Evolutionary conservation across 2,329 filamentous ascomycete genomes (phyloP), one percentile per base, ranked within the genome.

Genomic region (Sordariomycetes sp.): DNA sequence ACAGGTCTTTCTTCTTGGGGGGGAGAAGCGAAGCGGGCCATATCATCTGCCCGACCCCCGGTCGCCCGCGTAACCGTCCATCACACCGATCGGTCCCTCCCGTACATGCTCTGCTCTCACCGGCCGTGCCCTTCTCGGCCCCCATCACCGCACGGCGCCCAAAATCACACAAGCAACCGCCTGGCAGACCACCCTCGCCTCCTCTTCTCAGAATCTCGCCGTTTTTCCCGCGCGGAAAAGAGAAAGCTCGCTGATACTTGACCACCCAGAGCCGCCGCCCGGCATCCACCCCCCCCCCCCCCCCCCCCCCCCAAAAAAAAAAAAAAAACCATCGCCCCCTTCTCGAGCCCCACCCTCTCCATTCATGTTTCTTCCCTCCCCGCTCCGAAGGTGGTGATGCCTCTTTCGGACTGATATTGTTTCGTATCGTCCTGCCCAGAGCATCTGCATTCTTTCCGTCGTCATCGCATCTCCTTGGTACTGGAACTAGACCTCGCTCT

Each of bases 201-300:
- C 39, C 34, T 22, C 39, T n/a, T n/a, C 28, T 8, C 28, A 32
- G 4, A 8, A 32, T 55, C 53, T 55, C 36, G 17, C 20, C 20
- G n/a, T 55, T 45, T 55, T 45, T 10, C 35, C 39, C 53, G 36
- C 25, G 36, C 39, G 53, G 42, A 13, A 20, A 32, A 8, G 8
- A 32, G 8, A 32, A 32, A 32, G 8, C 28, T 48, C 42, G 17
- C 25, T 20, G 45, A 50, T 55, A 55, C 54, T 55, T 55, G 51
- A 55, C 54, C 28, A 55, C 39, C 39, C 39, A n/a, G 22, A 25
- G 39, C 35, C 54, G 42, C 54, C 54, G 35, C 54, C 54, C 54
- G 54, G 22, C n/a, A n/a, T n/a, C n/a, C n/a, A n/a, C n/a, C n/a
- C n/a, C n/a, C n/a, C n/a, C n/a, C n/a, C n/a, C n/a, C n/a, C n/a